phyloP scores from a whole-genome alignment of 2,329 filamentous ascomycete species.

The Calonectria pseudoturangicola region DNA sequence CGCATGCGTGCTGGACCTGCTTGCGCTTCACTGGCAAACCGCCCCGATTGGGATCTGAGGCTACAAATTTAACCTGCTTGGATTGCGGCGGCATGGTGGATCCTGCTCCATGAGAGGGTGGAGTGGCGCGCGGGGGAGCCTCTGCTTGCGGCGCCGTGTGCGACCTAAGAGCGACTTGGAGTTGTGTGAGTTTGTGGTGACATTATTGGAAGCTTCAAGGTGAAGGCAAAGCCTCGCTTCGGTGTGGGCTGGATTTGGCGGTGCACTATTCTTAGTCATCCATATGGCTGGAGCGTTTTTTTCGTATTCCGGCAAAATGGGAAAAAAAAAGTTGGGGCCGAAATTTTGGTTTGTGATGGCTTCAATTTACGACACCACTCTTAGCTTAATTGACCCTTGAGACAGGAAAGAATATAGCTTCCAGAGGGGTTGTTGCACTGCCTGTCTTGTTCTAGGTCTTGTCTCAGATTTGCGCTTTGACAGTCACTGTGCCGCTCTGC shows the following conservation, averaged over 20 bases:
- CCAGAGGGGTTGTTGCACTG: slow-evolving; percentile 3
- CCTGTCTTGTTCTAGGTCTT: background rate
- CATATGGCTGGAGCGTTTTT: slow-evolving; percentile 17
- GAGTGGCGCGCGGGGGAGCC: slow-evolving; percentile 27
- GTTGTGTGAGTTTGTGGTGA: slow-evolving; percentile 21
- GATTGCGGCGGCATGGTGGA: slow-evolving; percentile 47
- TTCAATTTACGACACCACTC: slow-evolving; percentile 15
- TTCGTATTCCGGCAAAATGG: slow-evolving; percentile 18
- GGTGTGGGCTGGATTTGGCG: slow-evolving; percentile 32
- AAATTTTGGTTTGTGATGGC: slow-evolving; percentile 1
- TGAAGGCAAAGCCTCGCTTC: slow-evolving; percentile 26
- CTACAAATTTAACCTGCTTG: slow-evolving; percentile 73
- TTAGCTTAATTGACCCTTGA: background rate
- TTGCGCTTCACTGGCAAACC: slow-evolving; percentile 76
- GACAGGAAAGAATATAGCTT: background rate
- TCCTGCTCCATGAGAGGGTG: slow-evolving; percentile 35
- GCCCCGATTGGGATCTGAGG: slow-evolving; percentile 68
- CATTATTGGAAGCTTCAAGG: slow-evolving; percentile 25
- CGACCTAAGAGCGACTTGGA: slow-evolving; percentile 14
- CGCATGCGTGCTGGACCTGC: slow-evolving; percentile 76
- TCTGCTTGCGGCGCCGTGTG: slow-evolving; percentile 23
- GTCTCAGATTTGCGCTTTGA: slow-evolving; percentile 16
- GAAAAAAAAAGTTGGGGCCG: background rate
- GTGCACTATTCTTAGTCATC: slow-evolving; percentile 35
- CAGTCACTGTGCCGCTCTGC: slow-evolving; percentile 10